Evolutionary conservation across 768 basidiomycete genomes (phyloP).

Genomic region (Cystofilobasidium macerans): DNA sequence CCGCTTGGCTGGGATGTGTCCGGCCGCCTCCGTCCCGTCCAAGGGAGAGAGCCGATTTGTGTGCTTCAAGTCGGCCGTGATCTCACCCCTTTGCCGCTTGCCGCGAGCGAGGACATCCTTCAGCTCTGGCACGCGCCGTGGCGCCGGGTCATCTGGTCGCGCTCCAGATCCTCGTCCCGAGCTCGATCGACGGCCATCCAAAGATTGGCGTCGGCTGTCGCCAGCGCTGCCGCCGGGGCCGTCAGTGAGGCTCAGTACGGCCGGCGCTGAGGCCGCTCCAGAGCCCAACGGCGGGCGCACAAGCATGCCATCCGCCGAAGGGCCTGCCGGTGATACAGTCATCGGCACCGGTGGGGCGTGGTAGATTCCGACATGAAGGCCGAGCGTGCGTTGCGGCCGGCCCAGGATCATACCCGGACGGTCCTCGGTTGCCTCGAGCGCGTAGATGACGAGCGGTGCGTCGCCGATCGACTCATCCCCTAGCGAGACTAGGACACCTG

Average conservation of each 20-base stretch:
- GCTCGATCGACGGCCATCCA: no score
- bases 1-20: not conserved
- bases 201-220: no score
- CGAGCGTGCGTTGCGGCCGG: not conserved
- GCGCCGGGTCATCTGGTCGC: conserved; percentile 5
- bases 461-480: conserved; percentile 6
- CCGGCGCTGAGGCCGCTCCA: no score
- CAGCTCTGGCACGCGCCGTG: conserved; percentile 5
- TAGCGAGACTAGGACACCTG: not conserved
- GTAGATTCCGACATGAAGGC: not conserved
- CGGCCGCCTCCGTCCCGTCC: not conserved
- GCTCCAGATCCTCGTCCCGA: not conserved
- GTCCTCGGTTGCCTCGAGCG: not conserved
- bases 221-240: no score
- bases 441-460: conserved; percentile 9
- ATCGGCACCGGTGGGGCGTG: not conserved
- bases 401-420: not conserved
- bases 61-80: no score
- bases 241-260: no score
- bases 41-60: no score
- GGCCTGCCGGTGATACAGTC: not conserved
- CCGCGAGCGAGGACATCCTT: not conserved
- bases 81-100: not conserved
- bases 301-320: not conserved
- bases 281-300: not conserved